These are phyloP conservation scores for Yamadazyma siamensis DNA, from an alignment of 1,139 yeast genomes.

Conservation along the genomic window DNA sequence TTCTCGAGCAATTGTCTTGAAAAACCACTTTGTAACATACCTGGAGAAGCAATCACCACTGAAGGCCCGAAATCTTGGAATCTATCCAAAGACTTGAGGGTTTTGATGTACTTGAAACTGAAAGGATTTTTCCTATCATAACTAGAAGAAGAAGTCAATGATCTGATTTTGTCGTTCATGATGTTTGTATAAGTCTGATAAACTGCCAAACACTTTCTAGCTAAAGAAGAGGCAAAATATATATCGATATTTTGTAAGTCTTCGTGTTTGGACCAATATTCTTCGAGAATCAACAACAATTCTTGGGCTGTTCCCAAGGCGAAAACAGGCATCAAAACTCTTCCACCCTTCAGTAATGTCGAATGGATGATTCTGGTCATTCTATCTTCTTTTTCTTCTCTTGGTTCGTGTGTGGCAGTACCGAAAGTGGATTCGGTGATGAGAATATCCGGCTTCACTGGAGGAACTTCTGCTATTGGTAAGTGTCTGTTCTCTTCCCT, in stretches of 20 bases:
- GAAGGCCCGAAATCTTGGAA: constrained; percentile 95
- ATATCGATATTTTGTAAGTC: constrained; percentile 81
- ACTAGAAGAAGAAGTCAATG: constrained; percentile 61
- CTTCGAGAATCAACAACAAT: constrained; percentile 81
- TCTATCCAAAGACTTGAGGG: constrained; percentile 73
- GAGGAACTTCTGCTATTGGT: constrained; percentile 94
- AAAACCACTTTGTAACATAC: constrained; percentile 95
- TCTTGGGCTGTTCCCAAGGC: constrained; percentile 98
- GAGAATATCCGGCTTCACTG: constrained; percentile 80
- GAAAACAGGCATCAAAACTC: constrained; percentile 89
- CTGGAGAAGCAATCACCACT: constrained; percentile 95
- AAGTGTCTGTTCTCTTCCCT: constrained; percentile 94
- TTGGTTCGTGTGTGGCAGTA: constrained; percentile 93
- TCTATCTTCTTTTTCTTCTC: constrained; percentile 78
- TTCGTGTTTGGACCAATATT: constrained; percentile 84
- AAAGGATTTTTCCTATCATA: constrained; percentile 65
- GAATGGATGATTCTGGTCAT: constrained; percentile 80
- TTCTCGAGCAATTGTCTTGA: constrained; percentile 86
- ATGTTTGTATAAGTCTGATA: constrained; percentile 94
- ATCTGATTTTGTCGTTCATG: constrained; percentile 91
- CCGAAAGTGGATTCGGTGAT: constrained; percentile 97
- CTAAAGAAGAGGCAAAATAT: constrained; percentile 89
- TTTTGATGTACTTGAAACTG: constrained; percentile 80
- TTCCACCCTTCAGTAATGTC: constrained; percentile 83
- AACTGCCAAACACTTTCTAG: constrained; percentile 95